Conservation (phyloP, 2,329 filamentous ascomycete genomes). For the Daldinia eschscholtzii region DNA sequence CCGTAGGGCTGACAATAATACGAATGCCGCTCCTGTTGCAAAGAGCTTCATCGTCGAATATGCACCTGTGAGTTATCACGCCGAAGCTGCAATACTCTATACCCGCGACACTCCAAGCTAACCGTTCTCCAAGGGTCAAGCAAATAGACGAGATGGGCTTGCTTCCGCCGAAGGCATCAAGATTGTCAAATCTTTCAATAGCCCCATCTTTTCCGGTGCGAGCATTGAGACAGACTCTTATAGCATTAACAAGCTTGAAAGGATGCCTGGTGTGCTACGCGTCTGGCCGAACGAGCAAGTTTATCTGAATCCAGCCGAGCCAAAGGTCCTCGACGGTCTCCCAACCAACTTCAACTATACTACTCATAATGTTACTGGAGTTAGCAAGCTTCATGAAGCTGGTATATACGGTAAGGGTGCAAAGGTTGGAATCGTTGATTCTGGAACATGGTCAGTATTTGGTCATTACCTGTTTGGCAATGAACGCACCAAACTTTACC, state of each 20-base stretch:
- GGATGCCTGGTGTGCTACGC: neutral
- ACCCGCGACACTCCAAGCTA: conserved; percentile 18
- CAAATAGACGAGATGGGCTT: conserved; percentile 40
- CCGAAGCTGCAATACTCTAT: neutral
- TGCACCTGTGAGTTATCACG: neutral
- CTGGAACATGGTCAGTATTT: neutral
- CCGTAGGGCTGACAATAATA: conserved; percentile 25
- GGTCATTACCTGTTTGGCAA: neutral
- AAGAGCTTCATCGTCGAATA: conserved; percentile 41
- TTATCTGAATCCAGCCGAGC: conserved; percentile 35
- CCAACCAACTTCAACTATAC: conserved; percentile 35
- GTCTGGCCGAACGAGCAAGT: conserved; percentile 25
- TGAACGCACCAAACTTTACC: neutral
- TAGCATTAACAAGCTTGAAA: conserved; percentile 21
- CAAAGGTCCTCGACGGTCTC: conserved; percentile 20
- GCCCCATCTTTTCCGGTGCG: conserved; percentile 49
- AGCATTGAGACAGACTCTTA: conserved; percentile 49
- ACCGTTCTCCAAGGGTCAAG: conserved; percentile 34
- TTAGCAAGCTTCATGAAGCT: conserved; percentile 37
- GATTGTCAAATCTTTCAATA: conserved; percentile 49
- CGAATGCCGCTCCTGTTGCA: conserved; percentile 21
- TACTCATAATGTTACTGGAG: conserved; percentile 41
- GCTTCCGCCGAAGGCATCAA: conserved; percentile 34
- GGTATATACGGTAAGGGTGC: conserved; percentile 41
- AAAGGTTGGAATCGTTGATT: conserved; percentile 3